Evolutionary conservation across 257 asterid genomes (phyloP), one percentile per base, ranked within the genome.

Genomic region (Datura wrightii): DNA sequence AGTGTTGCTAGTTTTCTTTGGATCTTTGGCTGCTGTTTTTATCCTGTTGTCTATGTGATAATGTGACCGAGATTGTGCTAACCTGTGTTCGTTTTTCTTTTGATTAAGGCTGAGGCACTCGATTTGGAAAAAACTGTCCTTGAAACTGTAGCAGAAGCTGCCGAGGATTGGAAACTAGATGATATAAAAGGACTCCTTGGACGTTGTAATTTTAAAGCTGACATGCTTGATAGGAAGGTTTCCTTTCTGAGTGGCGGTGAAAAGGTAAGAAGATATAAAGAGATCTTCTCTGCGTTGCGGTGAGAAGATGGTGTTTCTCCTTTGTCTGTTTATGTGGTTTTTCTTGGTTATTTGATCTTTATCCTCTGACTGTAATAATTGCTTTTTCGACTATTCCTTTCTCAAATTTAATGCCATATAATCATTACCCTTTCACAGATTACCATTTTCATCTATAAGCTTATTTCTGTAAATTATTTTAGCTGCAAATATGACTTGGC

Each of bases 141-240:
- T 55, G 95, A 94, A 89, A 95, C 98, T 82, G 98, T 97, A 2
- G 96, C 98, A 42, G 99, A 97, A 89, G 98, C 87, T 87, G 98
- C 98, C 46, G 98, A 93, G 72, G 97, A 97, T 85, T 97, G 99
- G 99, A 94, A 93, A 86, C 90, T 97, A 36, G 98, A 97, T 63
- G 99, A 97, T 90, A 91, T 95, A 84, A 97, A 97, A 91, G 99
- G 98, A 63, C 95, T 97, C 24, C 93, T 97, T 52, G 99, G 99
- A 44, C 98, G 98, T 81, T 96, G 90, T 80, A 96, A 96, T 87
- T 96, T 95, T 85, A 95, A 94, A 90, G 93, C 95, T 36, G 97
- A 91, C 88, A 89, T 93, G 97, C 98, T 96, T 67, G 98, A 96
- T 87, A 91, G 97, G 74, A 94, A 93, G 89, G 99, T 94, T 88